A percentile compares a stretch with the other conserved stretches of the same genome.
Evolutionary conservation across 208 protist genomes (phyloP).

Genomic region (Acanthamoeba culbertsoni): DNA sequence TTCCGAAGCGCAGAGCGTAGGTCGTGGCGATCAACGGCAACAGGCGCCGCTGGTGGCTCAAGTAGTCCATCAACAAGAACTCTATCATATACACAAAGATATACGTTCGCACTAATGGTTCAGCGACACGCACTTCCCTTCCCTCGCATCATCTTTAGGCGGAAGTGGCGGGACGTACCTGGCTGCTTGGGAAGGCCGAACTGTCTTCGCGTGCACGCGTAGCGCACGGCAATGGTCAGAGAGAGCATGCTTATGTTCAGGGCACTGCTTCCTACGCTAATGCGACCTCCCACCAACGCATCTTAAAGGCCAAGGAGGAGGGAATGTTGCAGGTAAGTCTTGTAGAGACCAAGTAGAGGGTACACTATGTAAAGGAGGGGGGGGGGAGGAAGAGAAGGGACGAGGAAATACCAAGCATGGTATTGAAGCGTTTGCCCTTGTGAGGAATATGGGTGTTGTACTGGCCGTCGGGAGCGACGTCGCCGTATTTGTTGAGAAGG

Average conservation of each 20-base stretch:
- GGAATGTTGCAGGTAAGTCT: not conserved
- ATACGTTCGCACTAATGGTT: too few species aligned
- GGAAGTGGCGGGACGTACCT: not conserved
- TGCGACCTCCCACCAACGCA: slow-evolving; percentile 64
- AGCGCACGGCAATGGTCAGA: slow-evolving; percentile 63
- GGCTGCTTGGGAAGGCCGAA: slow-evolving; percentile 60
- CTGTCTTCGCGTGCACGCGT: slow-evolving; percentile 61
- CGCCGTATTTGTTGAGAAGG: slow-evolving; percentile 30
- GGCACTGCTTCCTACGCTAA: slow-evolving; percentile 60
- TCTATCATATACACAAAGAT: too few species aligned
- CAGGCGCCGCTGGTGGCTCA: slow-evolving; percentile 63
- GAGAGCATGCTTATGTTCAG: slow-evolving; percentile 59
- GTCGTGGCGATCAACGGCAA: slow-evolving; percentile 63
- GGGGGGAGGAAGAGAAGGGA: not conserved
- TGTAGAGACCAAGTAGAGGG: not conserved
- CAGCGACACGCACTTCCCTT: too few species aligned
- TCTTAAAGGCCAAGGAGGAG: not conserved
- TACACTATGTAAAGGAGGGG: not conserved
- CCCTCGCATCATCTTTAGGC: too few species aligned
- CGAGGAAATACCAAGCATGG: slow-evolving; percentile 63
- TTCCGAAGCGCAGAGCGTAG: slow-evolving; percentile 61
- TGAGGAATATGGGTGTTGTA: slow-evolving; percentile 65
- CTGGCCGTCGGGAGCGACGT: not conserved
- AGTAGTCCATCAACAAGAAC: slow-evolving; percentile 61
- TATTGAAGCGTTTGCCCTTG: slow-evolving; percentile 64